Conservation (phyloP, 2,329 filamentous ascomycete species). For the Talaromyces sp. region DNA sequence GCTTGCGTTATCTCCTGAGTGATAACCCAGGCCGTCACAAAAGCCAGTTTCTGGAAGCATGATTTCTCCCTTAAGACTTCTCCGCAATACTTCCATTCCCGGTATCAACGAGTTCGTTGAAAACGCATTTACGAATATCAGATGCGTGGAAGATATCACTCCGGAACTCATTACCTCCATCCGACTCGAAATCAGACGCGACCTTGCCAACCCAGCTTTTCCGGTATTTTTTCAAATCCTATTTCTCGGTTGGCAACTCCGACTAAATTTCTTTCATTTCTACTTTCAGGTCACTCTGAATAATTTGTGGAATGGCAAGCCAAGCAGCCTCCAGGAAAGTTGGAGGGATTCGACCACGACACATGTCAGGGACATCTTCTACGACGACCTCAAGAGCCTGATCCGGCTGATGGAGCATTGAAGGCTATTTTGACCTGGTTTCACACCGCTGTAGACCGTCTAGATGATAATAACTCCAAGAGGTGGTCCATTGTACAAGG, state of each 20-base stretch:
- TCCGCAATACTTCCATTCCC: not conserved
- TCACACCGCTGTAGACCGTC: not conserved
- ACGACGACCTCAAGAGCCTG: not conserved
- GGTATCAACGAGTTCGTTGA: not conserved
- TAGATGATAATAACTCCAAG: not conserved
- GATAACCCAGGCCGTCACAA: not conserved
- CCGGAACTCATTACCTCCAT: not conserved
- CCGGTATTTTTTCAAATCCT: not conserved
- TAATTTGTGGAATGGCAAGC: slow-evolving; percentile 8
- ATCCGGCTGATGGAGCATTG: not conserved
- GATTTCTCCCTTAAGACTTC: not conserved
- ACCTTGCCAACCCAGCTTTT: not conserved
- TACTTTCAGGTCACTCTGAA: not conserved
- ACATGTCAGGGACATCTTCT: not conserved
- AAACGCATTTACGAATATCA: not conserved
- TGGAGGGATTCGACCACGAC: slow-evolving; percentile 1
- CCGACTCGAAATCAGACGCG: not conserved
- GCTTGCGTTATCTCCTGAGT: not conserved
- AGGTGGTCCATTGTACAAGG: not conserved
- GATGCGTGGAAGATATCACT: not conserved
- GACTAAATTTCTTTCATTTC: not conserved
- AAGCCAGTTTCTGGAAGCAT: not conserved
- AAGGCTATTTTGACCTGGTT: not conserved
- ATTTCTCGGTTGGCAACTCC: not conserved
- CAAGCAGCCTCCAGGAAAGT: not conserved